Conservation (phyloP, 148 eudicot genomes). For the Chenopodium album region DNA sequence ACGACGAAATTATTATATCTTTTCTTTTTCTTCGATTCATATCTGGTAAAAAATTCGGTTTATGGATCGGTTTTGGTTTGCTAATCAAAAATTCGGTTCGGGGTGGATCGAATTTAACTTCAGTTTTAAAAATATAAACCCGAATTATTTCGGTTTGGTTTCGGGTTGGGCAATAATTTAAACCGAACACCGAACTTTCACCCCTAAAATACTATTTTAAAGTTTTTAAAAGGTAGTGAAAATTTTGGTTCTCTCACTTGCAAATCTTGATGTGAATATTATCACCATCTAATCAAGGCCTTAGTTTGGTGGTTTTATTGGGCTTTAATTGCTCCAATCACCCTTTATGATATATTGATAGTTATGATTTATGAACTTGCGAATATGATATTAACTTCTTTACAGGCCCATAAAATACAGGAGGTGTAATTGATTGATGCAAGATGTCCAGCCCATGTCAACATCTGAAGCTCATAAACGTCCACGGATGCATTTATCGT, state of each 20-base stretch:
- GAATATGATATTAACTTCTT: background rate
- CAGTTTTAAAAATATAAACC: no score
- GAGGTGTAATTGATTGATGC: background rate
- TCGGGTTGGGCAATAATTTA: no score
- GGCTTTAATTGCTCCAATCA: background rate
- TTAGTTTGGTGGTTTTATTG: background rate
- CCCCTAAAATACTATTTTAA: no score
- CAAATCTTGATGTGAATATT: background rate
- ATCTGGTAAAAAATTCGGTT: no score
- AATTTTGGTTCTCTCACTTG: background rate
- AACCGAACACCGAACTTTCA: no score
- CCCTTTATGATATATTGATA: background rate
- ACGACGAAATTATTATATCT: no score
- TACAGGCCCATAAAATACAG: background rate
- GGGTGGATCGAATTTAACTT: no score
- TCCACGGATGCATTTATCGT: background rate
- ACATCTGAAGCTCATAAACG: background rate
- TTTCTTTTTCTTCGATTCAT: no score
- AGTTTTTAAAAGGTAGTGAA: no score
- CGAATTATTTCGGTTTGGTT: no score
- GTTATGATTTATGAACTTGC: background rate
- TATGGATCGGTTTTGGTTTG: no score
- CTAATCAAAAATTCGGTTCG: no score
- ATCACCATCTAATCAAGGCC: background rate
- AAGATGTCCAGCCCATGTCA: background rate